These are phyloP conservation scores for Dactylellina cionopaga DNA, from an alignment of 2,329 filamentous ascomycete genomes.

Conservation along the genomic window DNA sequence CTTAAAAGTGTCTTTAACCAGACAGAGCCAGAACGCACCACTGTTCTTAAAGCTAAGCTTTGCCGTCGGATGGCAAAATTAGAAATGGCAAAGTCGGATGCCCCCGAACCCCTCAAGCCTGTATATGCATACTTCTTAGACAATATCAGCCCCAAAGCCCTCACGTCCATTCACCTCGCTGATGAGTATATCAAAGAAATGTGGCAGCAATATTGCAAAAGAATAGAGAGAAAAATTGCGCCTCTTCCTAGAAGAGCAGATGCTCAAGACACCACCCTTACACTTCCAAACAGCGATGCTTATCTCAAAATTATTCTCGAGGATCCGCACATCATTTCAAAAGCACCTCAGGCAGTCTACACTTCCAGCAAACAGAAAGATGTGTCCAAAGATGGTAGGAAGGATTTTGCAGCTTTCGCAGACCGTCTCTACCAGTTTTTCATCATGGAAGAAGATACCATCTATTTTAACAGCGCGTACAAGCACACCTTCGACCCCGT, in stretches of 20 bases:
- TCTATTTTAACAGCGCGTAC: neutral
- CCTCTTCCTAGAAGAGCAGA: constrained; percentile 61
- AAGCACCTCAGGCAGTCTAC: constrained; percentile 43
- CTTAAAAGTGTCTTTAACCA: constrained; percentile 61
- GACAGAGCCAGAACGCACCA: constrained; percentile 60
- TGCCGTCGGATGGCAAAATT: constrained; percentile 70
- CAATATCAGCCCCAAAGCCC: constrained; percentile 57
- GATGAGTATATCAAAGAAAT: constrained; percentile 58
- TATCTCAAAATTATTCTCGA: constrained; percentile 58
- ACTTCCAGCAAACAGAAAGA: constrained; percentile 50
- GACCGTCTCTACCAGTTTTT: constrained; percentile 43
- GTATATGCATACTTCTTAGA: constrained; percentile 58
- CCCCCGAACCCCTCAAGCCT: neutral
- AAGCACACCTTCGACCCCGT: constrained; percentile 50
- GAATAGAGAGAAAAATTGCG: constrained; percentile 61
- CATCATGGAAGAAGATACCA: constrained; percentile 26
- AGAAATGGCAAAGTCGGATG: constrained; percentile 61
- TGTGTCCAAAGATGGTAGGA: constrained; percentile 19
- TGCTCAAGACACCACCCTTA: constrained; percentile 59
- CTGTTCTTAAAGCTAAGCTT: constrained; percentile 66
- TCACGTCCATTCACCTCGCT: constrained; percentile 57
- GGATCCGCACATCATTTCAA: constrained; percentile 12
- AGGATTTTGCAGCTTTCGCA: constrained; percentile 44
- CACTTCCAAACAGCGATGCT: constrained; percentile 61
- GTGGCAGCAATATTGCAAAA: constrained; percentile 63